Evolutionary conservation across 768 basidiomycete species (phyloP), one percentile per base, ranked within the genome.

Genomic region (Boletus sp.): DNA sequence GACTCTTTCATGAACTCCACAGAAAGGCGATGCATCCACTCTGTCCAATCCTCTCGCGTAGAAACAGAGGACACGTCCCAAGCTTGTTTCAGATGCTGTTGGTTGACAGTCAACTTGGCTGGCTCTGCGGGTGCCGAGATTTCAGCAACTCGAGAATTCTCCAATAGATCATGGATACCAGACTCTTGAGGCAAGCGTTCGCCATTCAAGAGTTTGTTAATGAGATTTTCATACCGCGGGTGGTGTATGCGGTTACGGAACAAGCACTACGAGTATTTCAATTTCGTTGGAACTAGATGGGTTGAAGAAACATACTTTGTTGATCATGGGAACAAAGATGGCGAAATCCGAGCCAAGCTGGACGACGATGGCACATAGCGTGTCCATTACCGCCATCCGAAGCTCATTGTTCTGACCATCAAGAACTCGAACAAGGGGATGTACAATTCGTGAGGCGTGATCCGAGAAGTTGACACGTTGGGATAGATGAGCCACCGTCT

Each of bases 1-100:
- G 96, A 98, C 61, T 98, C 94, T 67, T 95, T 92, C 89, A 99
- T 95, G 67, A 98, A 89, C 70, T 98, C 94, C 2, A 94, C 90
- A 17, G 93, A 87, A 9, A 99, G 81, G 15, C 88, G 83, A 67
- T 91, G 93, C 78, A 97, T 88, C 97, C 97, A 99, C 39, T 94
- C 93, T 17, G 81, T 75, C 97, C 97, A 99, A 61, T 98, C 95
- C 45, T 94, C 90, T 51, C 81, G 80, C 2, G 90, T 90, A 28
- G 80, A 76, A 7, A 92, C 80, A 58, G 83, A 80, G 7, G 90
- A 89, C 2, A 85, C 83, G 63, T 97, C 95, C 96, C 97, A 99
- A 1, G 95, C 94, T 65, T 93, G 87, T 72, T 97, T 98, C 59
- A 99, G 81, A 71, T 96, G 92, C 62, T 96, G 94, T 72, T 98